Evolutionary conservation across 495 filamentous ascomycete genomes (phyloP), one percentile per base, ranked within the genome.

Genomic region (Pyrenula aspistea): DNA sequence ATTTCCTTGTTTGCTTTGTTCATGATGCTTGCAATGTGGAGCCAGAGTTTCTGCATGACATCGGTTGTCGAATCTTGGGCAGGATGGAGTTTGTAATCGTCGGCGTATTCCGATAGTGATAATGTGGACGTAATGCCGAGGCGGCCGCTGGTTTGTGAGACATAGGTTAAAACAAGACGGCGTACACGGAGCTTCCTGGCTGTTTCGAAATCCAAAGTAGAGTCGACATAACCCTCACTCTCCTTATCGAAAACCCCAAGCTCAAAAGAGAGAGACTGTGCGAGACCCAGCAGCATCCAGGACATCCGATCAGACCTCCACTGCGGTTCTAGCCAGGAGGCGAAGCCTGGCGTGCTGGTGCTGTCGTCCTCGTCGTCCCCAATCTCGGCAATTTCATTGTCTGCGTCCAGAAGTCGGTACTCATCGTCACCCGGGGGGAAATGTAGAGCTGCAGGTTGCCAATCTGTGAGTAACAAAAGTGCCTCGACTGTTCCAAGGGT

Each of bases 221-320:
- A 68, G 20, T 52, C 19, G 4, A 10, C 20, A 19, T 19, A 52
- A 2, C 61, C 49, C 12, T 71, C 84, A 53, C 83, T 86, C 56
- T 86, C 85, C 49, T 88, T 81, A 59, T 96, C 93, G 57, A 97
- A 98, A 2, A 98, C 88, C 15, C 93, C 93, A 19, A 98, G 80
- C 68, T 98, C 93, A 57, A 93, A 94, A 0, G 91, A 88, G 42
- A 98, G 73, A 1, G 90, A 84, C 72, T 93, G 83, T 2, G 89
- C 90, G 25, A 88, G 93, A 57, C 90, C 93, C 51, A 98, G 78
- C 12, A 98, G 68, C 89, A 96, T 97, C 94, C 93, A 96, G 61
- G 89, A 95, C 91, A 98, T 95, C 48, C 91, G 86, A 60, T 98
- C 93, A 58, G 89, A 95, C 60, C 92, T 75, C 88, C 90, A 91